Conservation (phyloP, 2,329 filamentous ascomycete species). For the Myriangium duriaei region DNA sequence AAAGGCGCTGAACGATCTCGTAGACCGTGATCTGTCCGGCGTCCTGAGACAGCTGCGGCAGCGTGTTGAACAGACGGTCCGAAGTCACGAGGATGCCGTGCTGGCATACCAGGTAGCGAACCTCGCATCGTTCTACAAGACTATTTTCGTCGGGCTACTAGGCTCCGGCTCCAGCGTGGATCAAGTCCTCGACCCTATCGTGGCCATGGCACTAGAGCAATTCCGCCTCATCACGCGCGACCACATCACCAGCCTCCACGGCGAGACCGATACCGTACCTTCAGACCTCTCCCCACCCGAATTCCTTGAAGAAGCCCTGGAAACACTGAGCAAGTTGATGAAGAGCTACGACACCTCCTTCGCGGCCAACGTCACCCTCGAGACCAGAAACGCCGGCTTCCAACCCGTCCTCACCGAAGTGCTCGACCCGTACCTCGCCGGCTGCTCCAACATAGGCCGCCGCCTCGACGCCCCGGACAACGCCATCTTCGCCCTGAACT, state of each 20-base stretch:
- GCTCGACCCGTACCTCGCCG: constrained; percentile 72
- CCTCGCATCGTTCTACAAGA: constrained; percentile 75
- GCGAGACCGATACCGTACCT: constrained; percentile 56
- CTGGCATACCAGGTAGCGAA: constrained; percentile 84
- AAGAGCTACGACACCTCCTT: constrained; percentile 78
- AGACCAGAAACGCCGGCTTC: constrained; percentile 49
- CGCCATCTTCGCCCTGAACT: constrained; percentile 64
- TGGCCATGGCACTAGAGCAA: constrained; percentile 66
- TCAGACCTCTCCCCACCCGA: constrained; percentile 64
- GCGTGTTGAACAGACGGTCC: constrained; percentile 80
- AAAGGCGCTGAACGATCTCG: constrained; percentile 70
- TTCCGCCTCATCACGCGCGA: constrained; percentile 75
- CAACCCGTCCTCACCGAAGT: constrained; percentile 63
- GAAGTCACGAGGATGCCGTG: constrained; percentile 81
- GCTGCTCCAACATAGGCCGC: constrained; percentile 57
- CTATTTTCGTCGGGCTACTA: constrained; percentile 71
- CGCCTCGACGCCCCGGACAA: constrained; percentile 44
- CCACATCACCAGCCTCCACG: constrained; percentile 61
- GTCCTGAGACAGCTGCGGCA: constrained; percentile 78
- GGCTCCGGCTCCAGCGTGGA: constrained; percentile 56
- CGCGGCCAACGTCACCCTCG: constrained; percentile 38
- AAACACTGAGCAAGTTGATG: constrained; percentile 66
- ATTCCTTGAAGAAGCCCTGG: constrained; percentile 69
- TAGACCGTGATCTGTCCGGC: constrained; percentile 72
- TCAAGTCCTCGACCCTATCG: constrained; percentile 54